Conservation (phyloP, 805 yeast genomes). For the Hanseniaspora valbyensis region DNA sequence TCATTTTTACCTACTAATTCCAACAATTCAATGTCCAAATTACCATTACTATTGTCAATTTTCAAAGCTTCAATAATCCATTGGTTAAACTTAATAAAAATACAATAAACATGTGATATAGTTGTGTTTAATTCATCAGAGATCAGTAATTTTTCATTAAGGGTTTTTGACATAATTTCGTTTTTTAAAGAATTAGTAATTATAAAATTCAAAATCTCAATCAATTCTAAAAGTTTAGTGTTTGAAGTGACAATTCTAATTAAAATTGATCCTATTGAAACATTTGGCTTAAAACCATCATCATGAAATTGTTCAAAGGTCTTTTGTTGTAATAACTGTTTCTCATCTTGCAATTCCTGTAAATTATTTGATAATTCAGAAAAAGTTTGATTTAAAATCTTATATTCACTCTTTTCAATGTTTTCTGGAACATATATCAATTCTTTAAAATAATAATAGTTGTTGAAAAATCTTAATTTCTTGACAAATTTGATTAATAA, state of each 20-base stretch:
- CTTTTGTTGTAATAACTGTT: constrained; percentile 11
- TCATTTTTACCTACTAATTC: constrained; percentile 28
- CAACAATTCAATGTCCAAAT: constrained; percentile 24
- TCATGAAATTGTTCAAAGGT: constrained; percentile 20
- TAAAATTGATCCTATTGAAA: neutral
- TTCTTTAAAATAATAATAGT: constrained; percentile 17
- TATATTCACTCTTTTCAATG: constrained; percentile 16
- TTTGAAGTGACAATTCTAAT: constrained; percentile 17
- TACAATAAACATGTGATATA: constrained; percentile 27
- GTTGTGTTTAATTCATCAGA: constrained; percentile 21
- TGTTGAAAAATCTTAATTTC: constrained; percentile 28
- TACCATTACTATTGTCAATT: constrained; percentile 4
- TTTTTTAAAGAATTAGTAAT: constrained; percentile 27
- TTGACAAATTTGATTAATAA: constrained; percentile 29
- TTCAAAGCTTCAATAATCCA: constrained; percentile 29
- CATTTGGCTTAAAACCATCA: neutral
- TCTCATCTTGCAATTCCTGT: constrained; percentile 1
- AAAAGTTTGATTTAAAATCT: constrained; percentile 5
- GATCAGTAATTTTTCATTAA: constrained; percentile 24
- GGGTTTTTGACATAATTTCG: constrained; percentile 29
- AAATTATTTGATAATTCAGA: constrained; percentile 4
- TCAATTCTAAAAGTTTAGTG: constrained; percentile 23
- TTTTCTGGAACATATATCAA: constrained; percentile 2
- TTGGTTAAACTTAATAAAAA: constrained; percentile 29
- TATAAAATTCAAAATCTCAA: constrained; percentile 27